Base-by-base conservation (phyloP, 495 filamentous ascomycete genomes). In the Acidomyces sp. region DNA sequence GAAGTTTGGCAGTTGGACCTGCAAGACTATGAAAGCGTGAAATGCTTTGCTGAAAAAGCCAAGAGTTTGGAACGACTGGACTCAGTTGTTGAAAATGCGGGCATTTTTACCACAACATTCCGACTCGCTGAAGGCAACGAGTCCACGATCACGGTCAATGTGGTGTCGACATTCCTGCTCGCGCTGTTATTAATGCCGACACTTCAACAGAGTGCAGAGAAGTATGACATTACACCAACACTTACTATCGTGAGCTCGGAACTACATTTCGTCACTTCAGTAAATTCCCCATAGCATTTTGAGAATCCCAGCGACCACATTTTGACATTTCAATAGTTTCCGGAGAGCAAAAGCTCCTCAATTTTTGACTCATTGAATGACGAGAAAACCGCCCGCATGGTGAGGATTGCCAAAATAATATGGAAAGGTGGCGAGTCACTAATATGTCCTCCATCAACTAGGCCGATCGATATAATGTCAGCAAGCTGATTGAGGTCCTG, bases 1-100 rank as follows among this genome's bases (percentile, higher is more conserved):
- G 54, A 69, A 43, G 62, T 74, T 6, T 72, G 68, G 68, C 56
- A 63, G 31, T 61, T 78, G 0, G 73, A 78, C 39, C 66, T 77
- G 64, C 54, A 50, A 43, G 63, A 43, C 37, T 76, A 69, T 51
- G 55, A 59, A 20, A 69, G 62, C 31, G 64, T 74, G 15, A 56
- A 65, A 35, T 48, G 34, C 3, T 75, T 76, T 37, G 67, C 64
- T 10, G 42, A 46, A 28, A 58, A 60, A 2, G 59, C 58, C 20
- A 58, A 65, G 13, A 40, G 43, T n/a, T 22, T 63, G 21, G 21
- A 46, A 28, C 18, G 55, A 5, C 34, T 75, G 0, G 68, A 75
- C 39, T 52, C 43, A 0, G 52, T 67, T 3, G 41, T 75, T 4
- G 51, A 60, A 19, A 74, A 73, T 45, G 68, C 71, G 1, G 68